Percentiles rank a stretch among this genome's conserved stretches.
These are phyloP conservation scores for Diaporthe capsici DNA, from an alignment of 2,329 filamentous ascomycete species.

Conservation along the genomic window DNA sequence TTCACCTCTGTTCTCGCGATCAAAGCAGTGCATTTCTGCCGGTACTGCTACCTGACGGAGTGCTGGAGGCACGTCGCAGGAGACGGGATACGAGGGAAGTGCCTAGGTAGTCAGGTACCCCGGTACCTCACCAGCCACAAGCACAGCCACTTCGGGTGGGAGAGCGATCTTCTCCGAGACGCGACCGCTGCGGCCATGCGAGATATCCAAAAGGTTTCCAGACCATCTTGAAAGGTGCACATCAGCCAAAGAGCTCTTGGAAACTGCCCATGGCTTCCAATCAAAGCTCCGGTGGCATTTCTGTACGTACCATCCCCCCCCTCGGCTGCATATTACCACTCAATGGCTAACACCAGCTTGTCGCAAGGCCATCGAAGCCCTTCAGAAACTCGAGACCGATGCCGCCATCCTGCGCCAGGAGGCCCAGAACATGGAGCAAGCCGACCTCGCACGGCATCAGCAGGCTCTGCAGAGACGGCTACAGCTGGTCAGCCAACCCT, in stretches of 20 bases:
- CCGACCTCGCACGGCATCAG: constrained; percentile 50
- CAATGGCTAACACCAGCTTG: constrained; percentile 38
- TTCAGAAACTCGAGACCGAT: constrained; percentile 58
- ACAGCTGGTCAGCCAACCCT: constrained; percentile 48
- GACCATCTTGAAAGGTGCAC: constrained; percentile 12
- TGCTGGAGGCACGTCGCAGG: neutral
- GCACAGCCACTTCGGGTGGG: constrained; percentile 1
- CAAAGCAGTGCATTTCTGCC: neutral
- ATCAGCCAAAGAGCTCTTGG: constrained; percentile 11
- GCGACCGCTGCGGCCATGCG: constrained; percentile 2
- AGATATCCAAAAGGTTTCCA: constrained; percentile 9
- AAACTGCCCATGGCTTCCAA: constrained; percentile 53
- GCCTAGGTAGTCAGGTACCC: neutral
- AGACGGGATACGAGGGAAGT: neutral
- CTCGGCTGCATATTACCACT: constrained; percentile 41
- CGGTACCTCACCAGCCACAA: constrained; percentile 33
- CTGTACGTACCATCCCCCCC: constrained; percentile 48
- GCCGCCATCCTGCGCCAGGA: constrained; percentile 55
- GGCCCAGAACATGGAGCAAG: constrained; percentile 50
- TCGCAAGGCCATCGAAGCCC: constrained; percentile 52
- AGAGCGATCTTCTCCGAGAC: constrained; percentile 30
- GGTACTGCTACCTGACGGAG: neutral
- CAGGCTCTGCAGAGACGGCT: constrained; percentile 57
- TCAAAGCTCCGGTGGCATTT: constrained; percentile 48
- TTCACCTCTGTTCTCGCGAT: neutral